Conservation (phyloP, 805 yeast species). For the Wickerhamomyces chaumierensis region DNA sequence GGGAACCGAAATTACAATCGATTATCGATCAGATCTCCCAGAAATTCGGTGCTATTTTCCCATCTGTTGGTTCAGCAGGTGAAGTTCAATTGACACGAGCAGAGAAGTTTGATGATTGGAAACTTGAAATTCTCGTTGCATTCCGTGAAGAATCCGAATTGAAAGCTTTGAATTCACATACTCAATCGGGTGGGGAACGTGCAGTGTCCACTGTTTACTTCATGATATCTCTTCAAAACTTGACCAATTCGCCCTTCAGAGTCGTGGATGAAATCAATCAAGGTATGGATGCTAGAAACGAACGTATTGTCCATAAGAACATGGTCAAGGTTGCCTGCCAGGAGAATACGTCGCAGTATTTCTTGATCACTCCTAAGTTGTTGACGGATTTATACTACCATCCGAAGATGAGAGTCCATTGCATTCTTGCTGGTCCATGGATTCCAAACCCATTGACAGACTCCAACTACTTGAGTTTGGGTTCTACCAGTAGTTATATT, state of each 20-base stretch:
- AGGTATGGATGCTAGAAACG: conserved; percentile 96
- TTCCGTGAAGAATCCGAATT: conserved; percentile 71
- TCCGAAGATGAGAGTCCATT: conserved; percentile 71
- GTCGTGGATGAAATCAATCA: conserved; percentile 97
- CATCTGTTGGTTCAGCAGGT: conserved; percentile 80
- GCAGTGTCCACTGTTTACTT: conserved; percentile 90
- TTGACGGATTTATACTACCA: conserved; percentile 70
- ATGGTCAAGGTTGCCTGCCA: conserved; percentile 83
- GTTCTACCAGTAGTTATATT: conserved; percentile 20
- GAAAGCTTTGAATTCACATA: conserved; percentile 65
- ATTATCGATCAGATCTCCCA: conserved; percentile 46
- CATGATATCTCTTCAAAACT: conserved; percentile 81
- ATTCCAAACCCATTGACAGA: conserved; percentile 25
- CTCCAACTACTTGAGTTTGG: conserved; percentile 23
- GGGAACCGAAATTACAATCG: conserved; percentile 53
- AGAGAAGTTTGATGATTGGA: conserved; percentile 63
- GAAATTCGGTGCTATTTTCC: conserved; percentile 57
- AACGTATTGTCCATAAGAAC: conserved; percentile 71
- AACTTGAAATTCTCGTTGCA: conserved; percentile 69
- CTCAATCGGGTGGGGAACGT: conserved; percentile 97
- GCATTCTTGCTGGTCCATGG: conserved; percentile 58
- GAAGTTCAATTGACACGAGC: conserved; percentile 47
- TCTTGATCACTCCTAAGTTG: conserved; percentile 86
- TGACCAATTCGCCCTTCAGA: conserved; percentile 82
- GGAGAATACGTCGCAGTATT: conserved; percentile 62